These are phyloP conservation scores for Xylaria bambusicola DNA, from an alignment of 495 filamentous ascomycete species.

Conservation along the genomic window DNA sequence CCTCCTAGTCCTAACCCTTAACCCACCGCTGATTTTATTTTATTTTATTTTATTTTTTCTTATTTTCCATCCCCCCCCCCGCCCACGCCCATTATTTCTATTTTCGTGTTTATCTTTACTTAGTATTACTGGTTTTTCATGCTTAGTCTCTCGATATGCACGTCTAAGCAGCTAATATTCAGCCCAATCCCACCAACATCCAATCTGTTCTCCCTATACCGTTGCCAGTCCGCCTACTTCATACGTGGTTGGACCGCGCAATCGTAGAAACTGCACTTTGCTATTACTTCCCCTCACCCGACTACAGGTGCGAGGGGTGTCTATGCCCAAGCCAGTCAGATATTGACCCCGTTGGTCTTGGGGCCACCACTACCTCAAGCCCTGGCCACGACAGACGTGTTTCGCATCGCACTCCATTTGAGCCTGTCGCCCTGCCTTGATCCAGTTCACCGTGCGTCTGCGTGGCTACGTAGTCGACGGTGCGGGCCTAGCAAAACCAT, in stretches of 20 bases:
- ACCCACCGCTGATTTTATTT: not conserved
- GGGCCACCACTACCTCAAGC: conserved; percentile 13
- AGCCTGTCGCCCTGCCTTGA: conserved; percentile 7
- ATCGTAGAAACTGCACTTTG: not conserved
- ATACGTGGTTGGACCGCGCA: conserved; percentile 6
- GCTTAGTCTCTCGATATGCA: conserved; percentile 6
- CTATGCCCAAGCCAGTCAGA: conserved; percentile 6
- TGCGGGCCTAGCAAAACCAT: conserved; percentile 10
- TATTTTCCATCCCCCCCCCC: too few species aligned
- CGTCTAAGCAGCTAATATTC: conserved; percentile 15
- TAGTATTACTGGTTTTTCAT: too few species aligned
- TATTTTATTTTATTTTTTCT: not conserved
- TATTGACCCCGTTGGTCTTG: conserved; percentile 8
- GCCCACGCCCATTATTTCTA: too few species aligned
- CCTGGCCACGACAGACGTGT: conserved; percentile 3
- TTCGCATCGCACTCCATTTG: conserved; percentile 4
- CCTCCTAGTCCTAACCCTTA: not conserved
- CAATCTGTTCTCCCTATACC: conserved; percentile 5
- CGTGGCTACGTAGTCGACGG: conserved; percentile 6
- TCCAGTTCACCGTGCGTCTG: not conserved
- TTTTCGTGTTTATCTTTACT: too few species aligned
- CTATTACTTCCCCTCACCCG: conserved; percentile 1
- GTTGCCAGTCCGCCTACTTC: conserved; percentile 1
- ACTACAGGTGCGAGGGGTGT: conserved; percentile 4
- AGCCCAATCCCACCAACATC: conserved; percentile 15